phyloP scores from a whole-genome alignment of 176 grass and related monocot genomes.

The Zizania latifolia region DNA sequence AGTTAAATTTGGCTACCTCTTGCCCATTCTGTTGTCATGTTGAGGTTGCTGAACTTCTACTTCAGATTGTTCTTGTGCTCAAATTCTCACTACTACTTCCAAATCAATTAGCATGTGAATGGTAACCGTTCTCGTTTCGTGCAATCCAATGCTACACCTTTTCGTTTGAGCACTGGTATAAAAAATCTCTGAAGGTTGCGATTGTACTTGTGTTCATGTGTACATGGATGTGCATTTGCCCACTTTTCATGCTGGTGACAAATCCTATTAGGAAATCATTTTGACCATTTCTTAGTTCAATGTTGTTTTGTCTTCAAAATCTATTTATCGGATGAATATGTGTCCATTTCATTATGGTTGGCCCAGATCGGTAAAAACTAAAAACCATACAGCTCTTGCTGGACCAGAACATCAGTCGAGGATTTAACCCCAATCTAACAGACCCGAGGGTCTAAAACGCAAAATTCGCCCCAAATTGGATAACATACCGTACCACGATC shows the following conservation, averaged over 20 bases:
- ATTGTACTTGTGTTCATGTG: too few relatives aligned
- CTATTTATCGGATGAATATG: too few relatives aligned
- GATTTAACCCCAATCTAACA: not conserved
- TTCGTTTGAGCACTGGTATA: not conserved
- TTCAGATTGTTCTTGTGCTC: not conserved
- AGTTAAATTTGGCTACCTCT: not conserved
- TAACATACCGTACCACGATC: constrained; percentile 18
- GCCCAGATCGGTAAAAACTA: too few relatives aligned
- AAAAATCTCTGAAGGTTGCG: not conserved
- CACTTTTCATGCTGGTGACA: too few relatives aligned
- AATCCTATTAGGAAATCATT: too few relatives aligned
- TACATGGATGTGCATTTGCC: too few relatives aligned
- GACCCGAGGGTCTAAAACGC: not conserved
- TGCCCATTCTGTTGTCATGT: not conserved
- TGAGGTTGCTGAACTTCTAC: not conserved
- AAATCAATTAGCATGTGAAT: not conserved
- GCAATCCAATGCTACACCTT: not conserved
- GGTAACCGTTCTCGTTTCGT: not conserved
- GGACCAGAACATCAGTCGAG: not conserved
- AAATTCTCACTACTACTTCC: not conserved
- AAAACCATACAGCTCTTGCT: not conserved
- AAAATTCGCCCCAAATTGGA: constrained; percentile 6
- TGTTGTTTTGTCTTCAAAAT: too few relatives aligned
- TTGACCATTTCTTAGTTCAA: too few relatives aligned
- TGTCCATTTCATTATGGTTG: too few relatives aligned